A percentile compares a stretch with the other conserved stretches of the same genome.
Evolutionary conservation across 805 yeast genomes (phyloP).

Genomic region (Saccharomycopsis schoenii): DNA sequence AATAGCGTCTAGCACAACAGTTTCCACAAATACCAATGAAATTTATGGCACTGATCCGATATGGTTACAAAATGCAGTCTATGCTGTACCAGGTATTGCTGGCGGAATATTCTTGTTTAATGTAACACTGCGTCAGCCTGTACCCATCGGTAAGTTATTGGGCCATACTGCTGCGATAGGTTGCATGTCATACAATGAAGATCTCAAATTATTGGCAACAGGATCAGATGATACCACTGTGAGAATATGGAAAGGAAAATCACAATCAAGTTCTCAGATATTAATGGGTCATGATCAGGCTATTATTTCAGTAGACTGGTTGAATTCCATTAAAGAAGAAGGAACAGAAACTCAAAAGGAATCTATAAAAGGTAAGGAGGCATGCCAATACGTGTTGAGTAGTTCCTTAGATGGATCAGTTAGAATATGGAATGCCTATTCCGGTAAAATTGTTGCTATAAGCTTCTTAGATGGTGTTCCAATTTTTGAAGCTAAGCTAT

Average conservation of each 20-base stretch:
- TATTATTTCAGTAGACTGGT: constrained; percentile 48
- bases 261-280: constrained; percentile 40
- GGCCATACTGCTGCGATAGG: constrained; percentile 64
- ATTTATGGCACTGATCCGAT: constrained; percentile 27
- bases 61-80: constrained; percentile 64
- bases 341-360: neutral
- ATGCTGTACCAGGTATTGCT: constrained; percentile 57
- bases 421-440: constrained; percentile 53
- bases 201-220: constrained; percentile 50
- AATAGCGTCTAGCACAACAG: constrained; percentile 1
- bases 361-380: constrained; percentile 15
- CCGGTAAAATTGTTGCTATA: constrained; percentile 31
- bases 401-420: constrained; percentile 65
- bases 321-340: neutral
- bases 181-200: constrained; percentile 41
- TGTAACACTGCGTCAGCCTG: constrained; percentile 29
- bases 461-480: constrained; percentile 41
- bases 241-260: constrained; percentile 66
- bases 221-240: constrained; percentile 70
- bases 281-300: constrained; percentile 50
- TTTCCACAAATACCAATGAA: neutral
- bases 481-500: constrained; percentile 42
- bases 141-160: constrained; percentile 39
- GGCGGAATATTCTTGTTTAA: constrained; percentile 48
- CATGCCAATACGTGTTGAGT: constrained; percentile 30